These are phyloP conservation scores for Tetrahymena borealis DNA, from an alignment of 73 alveolate genomes.

Conservation along the genomic window DNA sequence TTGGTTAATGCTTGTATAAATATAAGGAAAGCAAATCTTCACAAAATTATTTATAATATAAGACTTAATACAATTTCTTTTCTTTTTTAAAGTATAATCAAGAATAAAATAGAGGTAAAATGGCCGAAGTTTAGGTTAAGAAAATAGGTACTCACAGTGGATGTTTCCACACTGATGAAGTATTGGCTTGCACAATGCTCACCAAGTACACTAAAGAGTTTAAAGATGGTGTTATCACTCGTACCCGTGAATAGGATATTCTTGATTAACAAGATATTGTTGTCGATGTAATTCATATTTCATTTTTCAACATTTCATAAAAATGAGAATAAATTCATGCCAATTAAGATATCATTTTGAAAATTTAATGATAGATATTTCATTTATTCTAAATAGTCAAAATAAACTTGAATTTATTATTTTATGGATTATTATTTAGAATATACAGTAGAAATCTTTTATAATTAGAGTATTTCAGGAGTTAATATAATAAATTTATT, in stretches of 20 bases:
- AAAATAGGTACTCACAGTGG: constrained; percentile 86
- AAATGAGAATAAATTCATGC: too few relatives aligned
- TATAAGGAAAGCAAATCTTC: background rate
- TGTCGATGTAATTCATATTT: constrained; percentile 56
- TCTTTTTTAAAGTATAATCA: background rate
- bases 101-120: background rate
- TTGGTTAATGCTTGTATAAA: background rate
- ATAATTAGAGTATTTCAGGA: too few relatives aligned
- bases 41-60: background rate
- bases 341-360: too few relatives aligned
- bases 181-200: constrained; percentile 71
- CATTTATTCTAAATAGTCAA: too few relatives aligned
- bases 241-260: constrained; percentile 80
- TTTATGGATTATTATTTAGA: too few relatives aligned
- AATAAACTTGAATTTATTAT: too few relatives aligned
- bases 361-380: too few relatives aligned
- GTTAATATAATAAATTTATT: background rate
- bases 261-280: constrained; percentile 66
- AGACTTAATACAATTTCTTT: background rate
- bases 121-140: background rate
- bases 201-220: constrained; percentile 52
- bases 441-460: too few relatives aligned
- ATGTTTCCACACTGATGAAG: constrained; percentile 89
- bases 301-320: background rate
- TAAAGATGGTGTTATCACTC: constrained; percentile 52